A percentile compares a stretch with the other conserved stretches of the same genome.
Conservation (phyloP, 2,329 filamentous ascomycete species). For the Didymosphaeria variabile region DNA sequence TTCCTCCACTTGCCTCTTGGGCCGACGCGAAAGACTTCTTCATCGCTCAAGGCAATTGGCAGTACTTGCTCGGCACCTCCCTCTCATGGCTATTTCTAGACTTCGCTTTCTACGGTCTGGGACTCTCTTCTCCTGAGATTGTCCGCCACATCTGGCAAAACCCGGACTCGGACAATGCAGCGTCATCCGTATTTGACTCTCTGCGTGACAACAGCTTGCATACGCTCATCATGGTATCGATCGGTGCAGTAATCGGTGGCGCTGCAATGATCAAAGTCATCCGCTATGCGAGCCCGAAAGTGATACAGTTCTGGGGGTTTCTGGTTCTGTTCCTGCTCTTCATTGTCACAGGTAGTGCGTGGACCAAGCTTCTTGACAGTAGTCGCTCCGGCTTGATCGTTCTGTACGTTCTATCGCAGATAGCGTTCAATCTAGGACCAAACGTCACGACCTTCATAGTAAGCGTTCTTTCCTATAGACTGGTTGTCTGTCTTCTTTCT, state of each 20-base stretch:
- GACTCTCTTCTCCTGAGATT: slow-evolving; percentile 47
- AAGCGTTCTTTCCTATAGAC: slow-evolving; percentile 23
- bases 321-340: slow-evolving; percentile 42
- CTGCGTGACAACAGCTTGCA: slow-evolving; percentile 42
- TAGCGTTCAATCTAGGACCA: slow-evolving; percentile 48
- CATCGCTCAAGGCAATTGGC: slow-evolving; percentile 48
- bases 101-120: slow-evolving; percentile 49
- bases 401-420: slow-evolving; percentile 44
- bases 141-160: slow-evolving; percentile 45
- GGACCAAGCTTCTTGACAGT: slow-evolving; percentile 37
- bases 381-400: slow-evolving; percentile 39
- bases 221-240: slow-evolving; percentile 46
- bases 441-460: slow-evolving; percentile 50
- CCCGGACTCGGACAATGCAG: slow-evolving; percentile 8
- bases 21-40: slow-evolving; percentile 45
- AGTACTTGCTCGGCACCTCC: slow-evolving; percentile 48
- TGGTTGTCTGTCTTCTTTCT: too few relatives aligned
- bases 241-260: slow-evolving; percentile 42
- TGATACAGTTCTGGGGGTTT: slow-evolving; percentile 47
- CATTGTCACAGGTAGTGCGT: slow-evolving; percentile 44
- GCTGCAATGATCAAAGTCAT: slow-evolving; percentile 46
- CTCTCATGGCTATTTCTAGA: slow-evolving; percentile 48
- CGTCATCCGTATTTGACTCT: slow-evolving; percentile 33
- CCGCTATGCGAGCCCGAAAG: slow-evolving; percentile 44
- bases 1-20: slow-evolving; percentile 48